These are phyloP conservation scores for Fraxinus americana DNA, from an alignment of 257 asterid genomes.

Conservation along the genomic window DNA sequence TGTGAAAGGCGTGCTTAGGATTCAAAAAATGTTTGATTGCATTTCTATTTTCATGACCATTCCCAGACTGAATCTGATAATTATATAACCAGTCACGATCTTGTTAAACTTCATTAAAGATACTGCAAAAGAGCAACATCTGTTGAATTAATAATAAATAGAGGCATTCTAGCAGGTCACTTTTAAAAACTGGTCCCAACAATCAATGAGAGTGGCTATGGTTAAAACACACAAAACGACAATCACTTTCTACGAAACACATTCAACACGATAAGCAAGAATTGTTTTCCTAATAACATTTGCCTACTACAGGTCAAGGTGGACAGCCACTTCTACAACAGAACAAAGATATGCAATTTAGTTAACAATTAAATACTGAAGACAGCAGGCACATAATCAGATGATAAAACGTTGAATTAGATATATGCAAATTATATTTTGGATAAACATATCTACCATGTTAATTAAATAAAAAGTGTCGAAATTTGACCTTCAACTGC, in stretches of 20 bases:
- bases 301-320: not conserved
- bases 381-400: not conserved
- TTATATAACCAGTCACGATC: not conserved
- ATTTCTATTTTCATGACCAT: not conserved
- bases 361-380: not conserved
- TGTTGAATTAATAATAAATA: not conserved
- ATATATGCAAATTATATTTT: not conserved
- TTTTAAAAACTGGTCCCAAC: not conserved
- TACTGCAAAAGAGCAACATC: not conserved
- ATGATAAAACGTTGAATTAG: not conserved
- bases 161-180: not conserved
- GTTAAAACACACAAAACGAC: not conserved
- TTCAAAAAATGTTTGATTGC: not conserved
- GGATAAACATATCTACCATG: not conserved
- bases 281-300: not conserved
- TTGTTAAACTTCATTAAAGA: not conserved
- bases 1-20: not conserved
- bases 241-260: not conserved
- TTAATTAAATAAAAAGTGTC: not conserved
- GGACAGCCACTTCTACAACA: not conserved
- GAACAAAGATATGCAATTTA: not conserved
- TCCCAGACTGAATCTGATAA: not conserved
- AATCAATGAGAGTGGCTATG: not conserved
- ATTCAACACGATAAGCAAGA: not conserved
- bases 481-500: not conserved